A percentile compares a stretch with the other conserved stretches of the same genome.
These are phyloP conservation scores for Echium plantagineum DNA, from an alignment of 257 asterid species.

Conservation along the genomic window DNA sequence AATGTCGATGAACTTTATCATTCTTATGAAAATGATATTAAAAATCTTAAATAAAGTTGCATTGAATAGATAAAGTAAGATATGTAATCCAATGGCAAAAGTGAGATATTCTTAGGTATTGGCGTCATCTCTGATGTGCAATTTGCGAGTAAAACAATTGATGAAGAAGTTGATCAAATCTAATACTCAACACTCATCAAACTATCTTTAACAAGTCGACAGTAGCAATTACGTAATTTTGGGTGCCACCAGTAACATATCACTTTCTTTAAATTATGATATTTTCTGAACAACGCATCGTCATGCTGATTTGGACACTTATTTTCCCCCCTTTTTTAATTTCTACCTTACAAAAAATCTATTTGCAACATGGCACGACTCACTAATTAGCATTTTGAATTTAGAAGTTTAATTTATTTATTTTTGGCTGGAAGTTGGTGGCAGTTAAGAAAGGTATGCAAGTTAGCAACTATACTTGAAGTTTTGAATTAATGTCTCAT, in stretches of 20 bases:
- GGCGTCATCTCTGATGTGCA: not conserved
- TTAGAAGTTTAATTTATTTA: too few relatives aligned
- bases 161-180: not conserved
- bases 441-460: not conserved
- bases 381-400: not conserved
- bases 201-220: not conserved
- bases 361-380: not conserved
- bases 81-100: too few relatives aligned
- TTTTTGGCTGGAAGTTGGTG: not conserved
- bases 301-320: not conserved
- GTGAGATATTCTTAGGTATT: too few relatives aligned
- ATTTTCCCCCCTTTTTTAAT: too few relatives aligned
- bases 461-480: too few relatives aligned
- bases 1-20: too few relatives aligned
- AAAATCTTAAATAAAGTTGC: too few relatives aligned
- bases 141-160: not conserved
- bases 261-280: not conserved
- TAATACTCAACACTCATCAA: too few relatives aligned
- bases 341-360: not conserved
- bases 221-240: not conserved
- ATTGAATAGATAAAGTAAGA: too few relatives aligned
- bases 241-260: not conserved
- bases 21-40: too few relatives aligned
- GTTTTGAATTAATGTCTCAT: too few relatives aligned
- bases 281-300: not conserved